A percentile compares a stretch with the other conserved stretches of the same genome.
phyloP scores from a whole-genome alignment of 1,284 basidiomycete genomes.

The Heterobasidion irregulare region DNA sequence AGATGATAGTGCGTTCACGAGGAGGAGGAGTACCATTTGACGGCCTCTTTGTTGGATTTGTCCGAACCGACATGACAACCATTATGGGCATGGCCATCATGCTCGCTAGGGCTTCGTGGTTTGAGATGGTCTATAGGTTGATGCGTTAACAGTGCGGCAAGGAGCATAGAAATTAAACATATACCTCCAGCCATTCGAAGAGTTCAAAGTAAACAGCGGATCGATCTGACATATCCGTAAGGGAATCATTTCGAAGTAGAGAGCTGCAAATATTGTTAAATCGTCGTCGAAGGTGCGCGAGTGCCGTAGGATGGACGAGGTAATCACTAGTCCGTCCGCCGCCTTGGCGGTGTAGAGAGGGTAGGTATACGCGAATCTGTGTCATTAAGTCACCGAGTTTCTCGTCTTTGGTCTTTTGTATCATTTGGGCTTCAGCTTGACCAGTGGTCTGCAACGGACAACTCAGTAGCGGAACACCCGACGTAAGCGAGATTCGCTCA shows the following conservation, averaged over 20 bases:
- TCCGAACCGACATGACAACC: constrained; percentile 65
- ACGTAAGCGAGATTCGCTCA: constrained; percentile 32
- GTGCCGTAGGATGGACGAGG: constrained; percentile 79
- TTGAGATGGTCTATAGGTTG: constrained; percentile 65
- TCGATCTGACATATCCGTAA: constrained; percentile 88
- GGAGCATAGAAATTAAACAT: constrained; percentile 9
- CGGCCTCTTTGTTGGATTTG: constrained; percentile 43
- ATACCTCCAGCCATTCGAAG: constrained; percentile 85
- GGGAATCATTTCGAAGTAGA: constrained; percentile 81
- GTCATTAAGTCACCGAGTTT: constrained; percentile 60
- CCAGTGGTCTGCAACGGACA: constrained; percentile 53
- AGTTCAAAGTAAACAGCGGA: constrained; percentile 81
- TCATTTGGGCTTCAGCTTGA: constrained; percentile 62
- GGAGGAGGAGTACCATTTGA: constrained; percentile 35
- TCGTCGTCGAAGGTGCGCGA: constrained; percentile 82
- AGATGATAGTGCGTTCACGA: constrained; percentile 72
- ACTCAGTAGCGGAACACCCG: constrained; percentile 7
- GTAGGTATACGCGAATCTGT: constrained; percentile 71
- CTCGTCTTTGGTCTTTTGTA: constrained; percentile 66
- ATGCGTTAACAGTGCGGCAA: constrained; percentile 5
- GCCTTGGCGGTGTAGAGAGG: constrained; percentile 61
- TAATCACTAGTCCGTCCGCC: constrained; percentile 79
- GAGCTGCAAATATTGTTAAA: constrained; percentile 83
- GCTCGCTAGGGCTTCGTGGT: constrained; percentile 82
- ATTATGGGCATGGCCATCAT: constrained; percentile 97